Evolutionary conservation across 2,329 filamentous ascomycete species (phyloP).

Genomic region (Arachnopeziza araneosa): DNA sequence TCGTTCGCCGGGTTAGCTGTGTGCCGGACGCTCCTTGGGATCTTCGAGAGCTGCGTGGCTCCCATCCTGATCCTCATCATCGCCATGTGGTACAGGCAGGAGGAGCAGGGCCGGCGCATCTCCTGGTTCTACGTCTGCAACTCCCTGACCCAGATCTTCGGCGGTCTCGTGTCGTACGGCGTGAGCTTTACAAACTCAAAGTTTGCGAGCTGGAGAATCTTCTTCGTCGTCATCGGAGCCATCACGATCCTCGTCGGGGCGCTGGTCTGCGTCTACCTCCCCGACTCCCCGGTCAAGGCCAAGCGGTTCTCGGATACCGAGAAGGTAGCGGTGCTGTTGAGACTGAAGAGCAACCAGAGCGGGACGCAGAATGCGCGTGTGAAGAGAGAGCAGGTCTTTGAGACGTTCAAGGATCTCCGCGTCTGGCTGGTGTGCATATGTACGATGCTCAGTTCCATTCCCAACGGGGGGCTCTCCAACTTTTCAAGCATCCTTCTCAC

Average conservation of each 20-base stretch:
- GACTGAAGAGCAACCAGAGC: constrained; percentile 45
- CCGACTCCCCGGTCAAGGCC: constrained; percentile 57
- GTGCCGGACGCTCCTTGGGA: constrained; percentile 44
- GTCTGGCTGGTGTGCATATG: constrained; percentile 53
- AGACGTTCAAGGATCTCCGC: constrained; percentile 48
- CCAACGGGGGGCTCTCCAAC: constrained; percentile 33
- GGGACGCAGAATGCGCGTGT: constrained; percentile 50
- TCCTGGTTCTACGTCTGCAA: neutral
- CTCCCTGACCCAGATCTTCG: neutral
- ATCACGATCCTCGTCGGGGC: constrained; percentile 50
- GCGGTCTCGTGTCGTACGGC: neutral
- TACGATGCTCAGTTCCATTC: constrained; percentile 43
- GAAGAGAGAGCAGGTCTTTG: constrained; percentile 40
- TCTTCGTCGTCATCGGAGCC: constrained; percentile 55
- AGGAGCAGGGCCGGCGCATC: constrained; percentile 38
- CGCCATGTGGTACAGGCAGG: constrained; percentile 48
- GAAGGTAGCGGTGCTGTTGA: constrained; percentile 46
- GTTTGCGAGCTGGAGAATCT: constrained; percentile 59
- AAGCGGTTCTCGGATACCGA: constrained; percentile 55
- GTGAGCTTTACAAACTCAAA: constrained; percentile 44
- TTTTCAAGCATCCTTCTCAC: constrained; percentile 33
- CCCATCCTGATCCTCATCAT: constrained; percentile 50
- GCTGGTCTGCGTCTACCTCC: constrained; percentile 50
- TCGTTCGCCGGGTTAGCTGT: constrained; percentile 44
- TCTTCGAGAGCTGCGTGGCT: constrained; percentile 47